Conservation (phyloP, 768 basidiomycete genomes). For the Tricholoma matsutake region DNA sequence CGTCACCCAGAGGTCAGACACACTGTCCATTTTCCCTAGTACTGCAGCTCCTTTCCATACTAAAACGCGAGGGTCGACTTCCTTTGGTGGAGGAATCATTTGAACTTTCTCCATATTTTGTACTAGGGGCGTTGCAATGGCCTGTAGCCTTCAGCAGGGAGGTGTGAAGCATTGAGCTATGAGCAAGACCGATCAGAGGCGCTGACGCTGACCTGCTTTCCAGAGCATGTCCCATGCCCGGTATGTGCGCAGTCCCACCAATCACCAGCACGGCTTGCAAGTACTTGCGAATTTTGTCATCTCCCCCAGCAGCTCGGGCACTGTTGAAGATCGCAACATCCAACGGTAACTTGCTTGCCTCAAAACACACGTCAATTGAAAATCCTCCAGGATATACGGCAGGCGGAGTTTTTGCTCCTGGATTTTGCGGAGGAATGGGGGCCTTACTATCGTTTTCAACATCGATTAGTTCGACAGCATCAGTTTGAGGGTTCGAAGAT, state of each 20-base stretch:
- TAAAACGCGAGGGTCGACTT: constrained; percentile 85
- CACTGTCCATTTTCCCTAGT: constrained; percentile 87
- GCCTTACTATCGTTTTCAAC: constrained; percentile 43
- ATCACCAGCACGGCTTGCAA: constrained; percentile 84
- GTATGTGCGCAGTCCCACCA: constrained; percentile 77
- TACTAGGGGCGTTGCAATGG: constrained; percentile 80
- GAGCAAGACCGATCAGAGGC: background rate
- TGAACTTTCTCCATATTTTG: constrained; percentile 84
- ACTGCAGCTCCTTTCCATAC: constrained; percentile 96
- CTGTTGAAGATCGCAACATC: constrained; percentile 94
- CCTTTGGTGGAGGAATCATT: constrained; percentile 92
- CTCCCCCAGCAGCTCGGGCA: constrained; percentile 80
- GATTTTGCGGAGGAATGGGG: constrained; percentile 22
- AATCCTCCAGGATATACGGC: constrained; percentile 39
- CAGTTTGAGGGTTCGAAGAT: constrained; percentile 16
- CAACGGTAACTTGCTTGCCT: constrained; percentile 86
- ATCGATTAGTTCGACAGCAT: constrained; percentile 46
- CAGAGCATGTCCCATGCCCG: constrained; percentile 81
- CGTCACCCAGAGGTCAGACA: constrained; percentile 87
- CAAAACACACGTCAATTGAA: constrained; percentile 75
- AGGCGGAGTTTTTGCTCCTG: constrained; percentile 14
- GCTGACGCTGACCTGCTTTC: constrained; percentile 70
- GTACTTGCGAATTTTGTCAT: constrained; percentile 88
- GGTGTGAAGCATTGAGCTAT: background rate
- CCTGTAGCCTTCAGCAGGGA: constrained; percentile 54